These are phyloP conservation scores for Mucor plumbeus DNA, from an alignment of 371 early-diverging fungal species.

Conservation along the genomic window DNA sequence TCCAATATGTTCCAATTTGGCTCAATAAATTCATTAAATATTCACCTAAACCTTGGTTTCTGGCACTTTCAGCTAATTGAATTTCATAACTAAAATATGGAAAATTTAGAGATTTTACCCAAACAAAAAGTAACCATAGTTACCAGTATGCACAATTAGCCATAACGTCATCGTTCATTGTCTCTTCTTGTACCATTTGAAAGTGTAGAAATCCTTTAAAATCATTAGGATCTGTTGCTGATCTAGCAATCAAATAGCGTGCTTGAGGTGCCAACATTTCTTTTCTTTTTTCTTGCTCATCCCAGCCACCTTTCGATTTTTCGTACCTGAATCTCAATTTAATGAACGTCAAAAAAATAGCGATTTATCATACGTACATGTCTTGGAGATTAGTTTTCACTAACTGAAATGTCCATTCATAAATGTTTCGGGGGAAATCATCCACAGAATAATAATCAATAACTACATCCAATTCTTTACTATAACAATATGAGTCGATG, in stretches of 20 bases:
- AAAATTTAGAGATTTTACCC: neutral
- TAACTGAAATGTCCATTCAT: constrained; percentile 53
- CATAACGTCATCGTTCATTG: constrained; percentile 62
- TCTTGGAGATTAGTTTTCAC: constrained; percentile 61
- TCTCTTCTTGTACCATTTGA: constrained; percentile 65
- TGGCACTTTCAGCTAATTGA: constrained; percentile 49
- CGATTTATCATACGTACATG: constrained; percentile 41
- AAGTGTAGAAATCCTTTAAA: constrained; percentile 57
- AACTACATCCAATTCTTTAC: constrained; percentile 30
- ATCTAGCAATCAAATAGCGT: constrained; percentile 56
- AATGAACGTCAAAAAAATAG: neutral
- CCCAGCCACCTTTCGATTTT: constrained; percentile 64
- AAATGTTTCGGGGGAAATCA: constrained; percentile 44
- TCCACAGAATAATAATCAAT: constrained; percentile 53
- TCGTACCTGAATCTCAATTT: constrained; percentile 39
- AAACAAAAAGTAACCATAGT: neutral
- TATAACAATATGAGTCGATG: neutral
- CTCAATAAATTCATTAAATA: constrained; percentile 54
- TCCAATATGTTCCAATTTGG: constrained; percentile 50
- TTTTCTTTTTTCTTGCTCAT: constrained; percentile 48
- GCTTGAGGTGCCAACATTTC: constrained; percentile 56
- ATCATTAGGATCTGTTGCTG: constrained; percentile 41
- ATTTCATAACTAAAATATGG: constrained; percentile 48
- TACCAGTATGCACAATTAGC: constrained; percentile 66
- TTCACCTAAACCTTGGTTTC: constrained; percentile 58